These are phyloP conservation scores for Heliamphora exappendiculata DNA, from an alignment of 148 eudicot species.

Conservation along the genomic window DNA sequence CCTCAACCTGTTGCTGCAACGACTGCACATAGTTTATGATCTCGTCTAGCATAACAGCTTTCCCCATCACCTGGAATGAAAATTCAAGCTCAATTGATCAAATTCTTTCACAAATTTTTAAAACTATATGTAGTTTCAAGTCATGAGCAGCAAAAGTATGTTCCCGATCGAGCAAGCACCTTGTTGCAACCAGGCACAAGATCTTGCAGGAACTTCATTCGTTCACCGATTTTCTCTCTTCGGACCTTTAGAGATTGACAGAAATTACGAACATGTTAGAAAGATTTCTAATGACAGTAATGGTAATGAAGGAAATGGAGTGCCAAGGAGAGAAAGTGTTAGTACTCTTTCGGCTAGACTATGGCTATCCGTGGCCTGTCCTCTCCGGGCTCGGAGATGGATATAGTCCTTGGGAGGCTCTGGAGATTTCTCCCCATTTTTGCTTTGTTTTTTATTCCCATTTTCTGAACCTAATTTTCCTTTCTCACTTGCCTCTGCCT, in stretches of 20 bases:
- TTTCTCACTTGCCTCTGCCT: slow-evolving; percentile 8
- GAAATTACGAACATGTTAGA: background rate
- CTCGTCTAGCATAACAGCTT: slow-evolving; percentile 90
- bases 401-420: slow-evolving; percentile 56
- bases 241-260: slow-evolving; percentile 42
- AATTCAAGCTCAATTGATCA: slow-evolving; percentile 4
- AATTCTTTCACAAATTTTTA: no score
- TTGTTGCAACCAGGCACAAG: slow-evolving; percentile 90
- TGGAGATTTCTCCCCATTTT: no score
- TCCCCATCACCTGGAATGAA: slow-evolving; percentile 59
- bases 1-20: slow-evolving; percentile 90
- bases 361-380: slow-evolving; percentile 55
- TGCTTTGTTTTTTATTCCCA: slow-evolving; percentile 31
- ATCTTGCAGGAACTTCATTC: slow-evolving; percentile 58
- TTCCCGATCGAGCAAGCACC: no score
- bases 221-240: slow-evolving; percentile 81
- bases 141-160: background rate
- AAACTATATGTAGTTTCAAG: background rate
- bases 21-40: slow-evolving; percentile 95
- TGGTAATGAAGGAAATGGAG: background rate
- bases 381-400: slow-evolving; percentile 63
- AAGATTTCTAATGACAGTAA: no score
- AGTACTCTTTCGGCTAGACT: slow-evolving; percentile 68
- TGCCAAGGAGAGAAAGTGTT: background rate
- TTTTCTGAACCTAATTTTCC: slow-evolving; percentile 20